A percentile compares a stretch with the other conserved stretches of the same genome.
Conservation (phyloP, 257 asterid genomes). For the Gentiana macrophylla region DNA sequence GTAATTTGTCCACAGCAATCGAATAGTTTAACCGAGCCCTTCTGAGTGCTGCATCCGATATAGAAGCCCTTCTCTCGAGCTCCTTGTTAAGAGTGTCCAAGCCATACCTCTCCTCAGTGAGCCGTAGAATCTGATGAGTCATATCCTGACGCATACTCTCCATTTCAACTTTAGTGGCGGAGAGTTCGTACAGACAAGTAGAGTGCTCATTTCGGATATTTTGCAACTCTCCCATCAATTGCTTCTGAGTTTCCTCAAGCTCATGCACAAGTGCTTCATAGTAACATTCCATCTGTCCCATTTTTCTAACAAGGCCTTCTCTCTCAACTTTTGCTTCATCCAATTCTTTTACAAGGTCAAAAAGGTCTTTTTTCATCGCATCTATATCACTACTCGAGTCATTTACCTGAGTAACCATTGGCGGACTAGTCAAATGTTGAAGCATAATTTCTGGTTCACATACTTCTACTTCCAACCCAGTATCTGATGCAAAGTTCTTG, state of each 20-base stretch:
- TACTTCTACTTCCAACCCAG: slow-evolving; percentile 61
- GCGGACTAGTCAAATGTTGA: slow-evolving; percentile 42
- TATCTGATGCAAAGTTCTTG: slow-evolving; percentile 34
- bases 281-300: slow-evolving; percentile 92
- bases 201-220: slow-evolving; percentile 68
- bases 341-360: slow-evolving; percentile 79
- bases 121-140: slow-evolving; percentile 46
- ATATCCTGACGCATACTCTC: slow-evolving; percentile 52
- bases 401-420: slow-evolving; percentile 45
- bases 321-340: slow-evolving; percentile 87
- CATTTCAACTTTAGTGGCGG: slow-evolving; percentile 52
- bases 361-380: slow-evolving; percentile 64
- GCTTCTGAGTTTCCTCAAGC: slow-evolving; percentile 93
- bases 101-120: slow-evolving; percentile 54
- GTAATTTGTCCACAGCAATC: slow-evolving; percentile 88
- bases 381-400: slow-evolving; percentile 41
- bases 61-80: slow-evolving; percentile 65
- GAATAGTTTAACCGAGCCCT: slow-evolving; percentile 91
- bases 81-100: slow-evolving; percentile 61
- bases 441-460: slow-evolving; percentile 66
- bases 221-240: slow-evolving; percentile 70
- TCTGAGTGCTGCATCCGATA: slow-evolving; percentile 79
- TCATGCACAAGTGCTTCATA: slow-evolving; percentile 88
- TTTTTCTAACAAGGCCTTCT: slow-evolving; percentile 59
- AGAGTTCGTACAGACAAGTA: slow-evolving; percentile 55